Evolutionary conservation across 768 basidiomycete species (phyloP).

Genomic region (Naematelia encephala): DNA sequence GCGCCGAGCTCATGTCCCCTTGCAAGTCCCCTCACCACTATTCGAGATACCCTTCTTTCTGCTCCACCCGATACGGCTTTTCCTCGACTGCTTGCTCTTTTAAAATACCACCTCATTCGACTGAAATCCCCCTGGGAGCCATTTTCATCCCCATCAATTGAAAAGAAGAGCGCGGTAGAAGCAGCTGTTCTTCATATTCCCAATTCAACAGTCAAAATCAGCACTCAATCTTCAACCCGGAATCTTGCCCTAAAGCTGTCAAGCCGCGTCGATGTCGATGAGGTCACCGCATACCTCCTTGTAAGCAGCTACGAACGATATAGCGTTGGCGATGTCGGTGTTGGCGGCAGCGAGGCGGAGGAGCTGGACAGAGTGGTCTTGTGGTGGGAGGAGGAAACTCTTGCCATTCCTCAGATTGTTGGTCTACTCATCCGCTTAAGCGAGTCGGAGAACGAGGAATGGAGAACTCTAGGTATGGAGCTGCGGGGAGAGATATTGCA

Average conservation of each 20-base stretch:
- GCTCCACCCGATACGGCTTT: conserved; percentile 16
- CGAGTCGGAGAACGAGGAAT: conserved; percentile 56
- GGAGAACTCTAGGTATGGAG: conserved; percentile 17
- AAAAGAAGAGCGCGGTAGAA: conserved; percentile 66
- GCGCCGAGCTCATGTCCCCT: background rate
- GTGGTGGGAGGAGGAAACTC: conserved; percentile 74
- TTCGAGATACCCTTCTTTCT: conserved; percentile 33
- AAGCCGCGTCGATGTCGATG: conserved; percentile 68
- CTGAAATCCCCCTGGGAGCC: conserved; percentile 52
- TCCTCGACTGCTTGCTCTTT: conserved; percentile 20
- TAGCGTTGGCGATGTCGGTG: conserved; percentile 52
- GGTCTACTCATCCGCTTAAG: conserved; percentile 69
- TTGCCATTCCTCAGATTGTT: conserved; percentile 66
- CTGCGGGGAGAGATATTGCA: conserved; percentile 58
- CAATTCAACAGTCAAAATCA: conserved; percentile 60
- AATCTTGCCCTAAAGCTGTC: conserved; percentile 71
- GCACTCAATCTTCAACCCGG: conserved; percentile 68
- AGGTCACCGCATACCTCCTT: conserved; percentile 71
- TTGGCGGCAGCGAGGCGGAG: conserved; percentile 51
- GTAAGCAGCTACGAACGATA: conserved; percentile 71
- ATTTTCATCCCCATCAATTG: conserved; percentile 66
- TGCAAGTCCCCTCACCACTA: conserved; percentile 32
- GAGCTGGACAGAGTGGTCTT: conserved; percentile 66
- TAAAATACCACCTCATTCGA: conserved; percentile 22
- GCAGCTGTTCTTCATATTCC: conserved; percentile 66